Evolutionary conservation across 345 rosid species (phyloP).

Genomic region (Salix udensis): DNA sequence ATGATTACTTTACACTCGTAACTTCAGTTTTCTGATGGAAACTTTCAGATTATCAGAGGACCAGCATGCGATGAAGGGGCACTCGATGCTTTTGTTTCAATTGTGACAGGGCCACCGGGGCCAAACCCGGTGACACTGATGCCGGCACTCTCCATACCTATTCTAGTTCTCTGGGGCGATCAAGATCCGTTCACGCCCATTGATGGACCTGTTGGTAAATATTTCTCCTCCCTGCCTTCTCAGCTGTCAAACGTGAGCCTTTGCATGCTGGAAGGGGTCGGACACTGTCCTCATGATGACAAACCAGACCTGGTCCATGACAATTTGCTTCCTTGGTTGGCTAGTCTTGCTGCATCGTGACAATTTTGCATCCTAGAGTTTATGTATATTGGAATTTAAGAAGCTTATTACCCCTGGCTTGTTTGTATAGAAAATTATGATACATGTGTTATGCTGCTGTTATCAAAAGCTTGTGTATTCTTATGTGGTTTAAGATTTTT

Average conservation of each 20-base stretch:
- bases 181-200: slow-evolving; percentile 82
- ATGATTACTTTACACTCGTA: neutral
- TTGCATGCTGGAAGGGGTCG: slow-evolving; percentile 62
- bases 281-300: slow-evolving; percentile 92
- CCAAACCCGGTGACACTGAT: slow-evolving; percentile 67
- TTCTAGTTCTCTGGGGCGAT: slow-evolving; percentile 79
- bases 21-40: neutral
- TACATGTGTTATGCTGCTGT: no score
- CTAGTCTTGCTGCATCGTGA: slow-evolving; percentile 33
- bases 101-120: slow-evolving; percentile 91
- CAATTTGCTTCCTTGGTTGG: slow-evolving; percentile 78
- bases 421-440: no score
- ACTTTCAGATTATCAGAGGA: slow-evolving; percentile 63
- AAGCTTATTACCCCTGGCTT: no score
- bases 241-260: slow-evolving; percentile 56
- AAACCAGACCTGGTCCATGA: slow-evolving; percentile 68
- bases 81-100: slow-evolving; percentile 80
- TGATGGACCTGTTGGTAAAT: slow-evolving; percentile 81
- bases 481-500: no score
- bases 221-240: slow-evolving; percentile 61
- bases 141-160: slow-evolving; percentile 50
- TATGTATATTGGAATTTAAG: no score
- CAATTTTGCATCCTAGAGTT: neutral
- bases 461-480: no score
- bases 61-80: slow-evolving; percentile 83